Conservation (phyloP, 306 rosid species). For the Prunus dulcis region DNA sequence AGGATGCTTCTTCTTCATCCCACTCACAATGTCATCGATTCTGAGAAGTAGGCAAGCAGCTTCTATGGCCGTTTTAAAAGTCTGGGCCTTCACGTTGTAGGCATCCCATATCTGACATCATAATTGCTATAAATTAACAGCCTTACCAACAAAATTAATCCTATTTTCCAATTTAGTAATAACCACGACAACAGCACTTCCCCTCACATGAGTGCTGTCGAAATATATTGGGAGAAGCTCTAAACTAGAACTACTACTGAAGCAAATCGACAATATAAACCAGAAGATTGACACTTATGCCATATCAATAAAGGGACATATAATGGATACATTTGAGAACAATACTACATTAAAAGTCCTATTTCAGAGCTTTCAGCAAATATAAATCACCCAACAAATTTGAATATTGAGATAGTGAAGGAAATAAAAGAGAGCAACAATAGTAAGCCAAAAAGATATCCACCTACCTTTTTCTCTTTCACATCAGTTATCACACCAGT, state of each 20-base stretch:
- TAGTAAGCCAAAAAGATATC: background rate
- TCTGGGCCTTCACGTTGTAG: slow-evolving; percentile 92
- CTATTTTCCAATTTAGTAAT: too few species aligned
- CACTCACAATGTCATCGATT: slow-evolving; percentile 95
- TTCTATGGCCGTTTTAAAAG: slow-evolving; percentile 98
- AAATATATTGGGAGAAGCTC: too few species aligned
- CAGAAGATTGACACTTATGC: too few species aligned
- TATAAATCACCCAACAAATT: background rate
- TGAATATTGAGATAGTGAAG: background rate
- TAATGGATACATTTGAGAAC: too few species aligned
- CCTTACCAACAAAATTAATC: too few species aligned
- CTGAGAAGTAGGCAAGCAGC: slow-evolving; percentile 97
- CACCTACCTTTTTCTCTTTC: slow-evolving; percentile 74
- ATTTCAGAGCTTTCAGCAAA: too few species aligned
- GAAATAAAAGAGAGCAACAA: background rate
- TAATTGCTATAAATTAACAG: slow-evolving; percentile 8
- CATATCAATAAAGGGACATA: too few species aligned
- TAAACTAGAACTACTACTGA: too few species aligned
- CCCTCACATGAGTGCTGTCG: background rate
- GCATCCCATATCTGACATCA: slow-evolving; percentile 85
- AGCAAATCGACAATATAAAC: too few species aligned
- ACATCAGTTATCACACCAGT: slow-evolving; percentile 69
- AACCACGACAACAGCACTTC: background rate
- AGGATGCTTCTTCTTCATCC: slow-evolving; percentile 88
- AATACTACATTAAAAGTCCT: too few species aligned